A percentile compares a stretch with the other conserved stretches of the same genome.
These are phyloP conservation scores for Cladosporium oxysporum DNA, from an alignment of 2,329 filamentous ascomycete species.

Conservation along the genomic window DNA sequence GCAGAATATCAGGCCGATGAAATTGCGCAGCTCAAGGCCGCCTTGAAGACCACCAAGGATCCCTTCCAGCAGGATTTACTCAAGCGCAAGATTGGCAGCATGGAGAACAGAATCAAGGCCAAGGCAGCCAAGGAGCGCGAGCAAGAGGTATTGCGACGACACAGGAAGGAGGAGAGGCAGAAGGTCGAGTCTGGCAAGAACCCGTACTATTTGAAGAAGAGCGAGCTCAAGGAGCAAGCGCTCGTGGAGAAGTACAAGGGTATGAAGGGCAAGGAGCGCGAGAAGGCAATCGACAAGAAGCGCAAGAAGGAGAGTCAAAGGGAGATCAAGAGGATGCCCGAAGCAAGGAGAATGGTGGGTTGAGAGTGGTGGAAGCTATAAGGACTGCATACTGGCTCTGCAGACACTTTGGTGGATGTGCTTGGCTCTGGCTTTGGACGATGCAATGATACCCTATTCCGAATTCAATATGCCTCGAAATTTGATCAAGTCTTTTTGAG, in stretches of 20 bases:
- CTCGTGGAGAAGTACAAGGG: slow-evolving; percentile 76
- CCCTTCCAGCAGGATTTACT: slow-evolving; percentile 66
- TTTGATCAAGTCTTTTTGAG: background rate
- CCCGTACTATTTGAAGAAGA: slow-evolving; percentile 89
- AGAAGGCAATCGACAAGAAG: slow-evolving; percentile 80
- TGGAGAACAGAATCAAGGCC: slow-evolving; percentile 76
- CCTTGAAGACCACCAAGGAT: slow-evolving; percentile 69
- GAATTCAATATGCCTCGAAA: background rate
- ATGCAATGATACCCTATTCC: slow-evolving; percentile 13
- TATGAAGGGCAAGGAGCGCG: slow-evolving; percentile 83
- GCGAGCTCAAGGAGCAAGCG: slow-evolving; percentile 83
- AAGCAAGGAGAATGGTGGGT: slow-evolving; percentile 36
- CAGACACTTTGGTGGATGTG: background rate
- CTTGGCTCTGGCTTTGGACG: background rate
- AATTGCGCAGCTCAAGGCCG: slow-evolving; percentile 69
- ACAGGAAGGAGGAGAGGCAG: slow-evolving; percentile 81
- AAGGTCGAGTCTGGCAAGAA: slow-evolving; percentile 83
- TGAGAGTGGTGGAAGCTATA: background rate
- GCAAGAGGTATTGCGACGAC: slow-evolving; percentile 68
- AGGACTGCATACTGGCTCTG: background rate
- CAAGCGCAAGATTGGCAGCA: slow-evolving; percentile 71
- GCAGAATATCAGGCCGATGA: slow-evolving; percentile 84
- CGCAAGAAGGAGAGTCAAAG: slow-evolving; percentile 85
- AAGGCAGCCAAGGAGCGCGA: slow-evolving; percentile 69
- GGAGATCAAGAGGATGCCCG: slow-evolving; percentile 69